Conservation (phyloP, 2,329 filamentous ascomycete genomes). For the Lasiodiplodia gonubiensis region DNA sequence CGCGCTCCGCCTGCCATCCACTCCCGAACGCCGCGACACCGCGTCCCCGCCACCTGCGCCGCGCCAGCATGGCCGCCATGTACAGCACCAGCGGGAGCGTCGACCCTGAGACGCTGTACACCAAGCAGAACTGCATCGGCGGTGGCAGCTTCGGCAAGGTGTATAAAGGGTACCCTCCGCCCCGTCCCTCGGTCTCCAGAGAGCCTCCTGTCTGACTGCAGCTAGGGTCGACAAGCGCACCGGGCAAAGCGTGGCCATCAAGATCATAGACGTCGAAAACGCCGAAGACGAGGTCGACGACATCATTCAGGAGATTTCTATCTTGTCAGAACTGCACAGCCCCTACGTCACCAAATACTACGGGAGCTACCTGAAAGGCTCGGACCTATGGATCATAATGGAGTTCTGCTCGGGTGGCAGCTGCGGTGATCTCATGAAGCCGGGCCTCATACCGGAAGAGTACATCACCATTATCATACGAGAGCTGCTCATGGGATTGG, state of each 20-base stretch:
- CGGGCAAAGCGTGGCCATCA: slow-evolving; percentile 94
- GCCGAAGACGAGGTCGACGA: slow-evolving; percentile 99
- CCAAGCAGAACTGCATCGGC: slow-evolving; percentile 70
- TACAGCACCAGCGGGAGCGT: slow-evolving; percentile 55
- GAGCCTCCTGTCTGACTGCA: slow-evolving; percentile 10
- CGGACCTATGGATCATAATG: slow-evolving; percentile 99
- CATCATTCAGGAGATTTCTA: slow-evolving; percentile 98
- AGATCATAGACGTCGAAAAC: slow-evolving; percentile 98
- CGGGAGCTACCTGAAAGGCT: slow-evolving; percentile 94
- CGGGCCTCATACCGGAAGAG: slow-evolving; percentile 86
- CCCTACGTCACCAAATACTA: slow-evolving; percentile 98
- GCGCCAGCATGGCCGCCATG: slow-evolving; percentile 24
- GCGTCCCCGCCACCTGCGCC: slow-evolving; percentile 3
- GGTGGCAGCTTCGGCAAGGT: slow-evolving; percentile 98
- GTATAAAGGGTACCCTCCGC: slow-evolving; percentile 80
- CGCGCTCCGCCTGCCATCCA: neutral
- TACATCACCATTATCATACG: slow-evolving; percentile 96
- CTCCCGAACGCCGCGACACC: slow-evolving; percentile 2
- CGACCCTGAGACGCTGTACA: slow-evolving; percentile 91
- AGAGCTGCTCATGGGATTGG: slow-evolving; percentile 85
- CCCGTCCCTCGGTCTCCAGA: slow-evolving; percentile 27
- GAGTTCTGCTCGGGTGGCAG: slow-evolving; percentile 97
- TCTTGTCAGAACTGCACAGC: slow-evolving; percentile 92
- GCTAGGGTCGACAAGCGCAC: slow-evolving; percentile 86
- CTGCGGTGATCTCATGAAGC: slow-evolving; percentile 94